These are phyloP conservation scores for Mrakia frigida DNA, from an alignment of 768 basidiomycete genomes.

Conservation along the genomic window DNA sequence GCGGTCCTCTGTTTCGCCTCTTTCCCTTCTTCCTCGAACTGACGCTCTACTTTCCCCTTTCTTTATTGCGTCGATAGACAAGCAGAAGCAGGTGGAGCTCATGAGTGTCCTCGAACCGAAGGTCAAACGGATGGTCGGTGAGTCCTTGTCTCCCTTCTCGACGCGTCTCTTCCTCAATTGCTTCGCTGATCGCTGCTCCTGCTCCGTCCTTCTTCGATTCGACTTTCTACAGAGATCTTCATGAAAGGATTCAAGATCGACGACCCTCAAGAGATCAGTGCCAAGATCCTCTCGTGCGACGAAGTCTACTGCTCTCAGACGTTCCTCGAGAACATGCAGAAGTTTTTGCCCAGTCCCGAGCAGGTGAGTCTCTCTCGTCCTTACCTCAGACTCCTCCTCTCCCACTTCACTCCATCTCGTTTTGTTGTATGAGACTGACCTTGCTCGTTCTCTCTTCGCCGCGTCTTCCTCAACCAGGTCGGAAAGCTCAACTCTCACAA, in stretches of 20 bases:
- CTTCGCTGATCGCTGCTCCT: slow-evolving; percentile 23
- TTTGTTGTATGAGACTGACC: neutral
- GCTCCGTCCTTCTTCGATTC: slow-evolving; percentile 17
- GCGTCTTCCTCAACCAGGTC: slow-evolving; percentile 49
- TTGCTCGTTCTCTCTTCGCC: neutral
- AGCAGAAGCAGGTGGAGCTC: slow-evolving; percentile 79
- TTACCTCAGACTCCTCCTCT: neutral
- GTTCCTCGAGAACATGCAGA: slow-evolving; percentile 82
- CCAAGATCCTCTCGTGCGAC: slow-evolving; percentile 79
- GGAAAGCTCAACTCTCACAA: slow-evolving; percentile 88
- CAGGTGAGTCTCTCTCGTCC: slow-evolving; percentile 52
- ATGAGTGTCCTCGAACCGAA: slow-evolving; percentile 85
- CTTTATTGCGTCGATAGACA: slow-evolving; percentile 48
- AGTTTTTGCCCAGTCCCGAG: slow-evolving; percentile 83
- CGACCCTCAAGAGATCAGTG: slow-evolving; percentile 79
- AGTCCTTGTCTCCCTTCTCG: slow-evolving; percentile 41
- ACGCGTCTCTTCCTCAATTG: neutral
- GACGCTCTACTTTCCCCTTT: no score
- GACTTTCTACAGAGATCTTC: slow-evolving; percentile 66
- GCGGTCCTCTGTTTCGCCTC: neutral
- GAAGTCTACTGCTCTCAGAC: slow-evolving; percentile 76
- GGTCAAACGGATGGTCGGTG: slow-evolving; percentile 89
- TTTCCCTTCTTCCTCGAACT: neutral
- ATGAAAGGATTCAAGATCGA: slow-evolving; percentile 79
- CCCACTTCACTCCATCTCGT: neutral